These are phyloP conservation scores for Phytophthora hibernalis DNA, from an alignment of 352 stramenopile genomes.

Conservation along the genomic window DNA sequence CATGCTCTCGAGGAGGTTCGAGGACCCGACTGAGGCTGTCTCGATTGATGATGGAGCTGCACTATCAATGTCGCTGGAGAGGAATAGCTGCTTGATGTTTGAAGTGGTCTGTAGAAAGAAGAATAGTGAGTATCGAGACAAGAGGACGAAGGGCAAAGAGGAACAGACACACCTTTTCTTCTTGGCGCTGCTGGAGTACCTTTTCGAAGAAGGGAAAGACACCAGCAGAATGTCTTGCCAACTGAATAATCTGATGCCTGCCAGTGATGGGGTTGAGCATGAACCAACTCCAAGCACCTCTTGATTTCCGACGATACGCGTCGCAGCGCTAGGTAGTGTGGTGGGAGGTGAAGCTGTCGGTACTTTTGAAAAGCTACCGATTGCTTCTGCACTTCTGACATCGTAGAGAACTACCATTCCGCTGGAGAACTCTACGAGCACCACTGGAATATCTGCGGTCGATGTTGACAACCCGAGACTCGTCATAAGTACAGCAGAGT, in stretches of 20 bases:
- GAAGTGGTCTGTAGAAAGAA: conserved; percentile 14
- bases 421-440: conserved; percentile 53
- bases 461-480: conserved; percentile 25
- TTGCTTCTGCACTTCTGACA: conserved; percentile 46
- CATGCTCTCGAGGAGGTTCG: conserved; percentile 24
- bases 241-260: conserved; percentile 34
- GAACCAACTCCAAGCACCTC: conserved; percentile 11
- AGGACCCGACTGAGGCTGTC: background rate
- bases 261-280: background rate
- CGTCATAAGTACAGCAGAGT: conserved; percentile 23
- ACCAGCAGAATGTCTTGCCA: conserved; percentile 58
- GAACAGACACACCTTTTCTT: conserved; percentile 25
- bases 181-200: conserved; percentile 25
- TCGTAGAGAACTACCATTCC: conserved; percentile 59
- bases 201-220: conserved; percentile 33
- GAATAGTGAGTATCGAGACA: background rate
- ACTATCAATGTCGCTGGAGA: background rate
- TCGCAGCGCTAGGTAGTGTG: background rate
- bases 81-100: conserved; percentile 21
- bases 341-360: background rate
- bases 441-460: conserved; percentile 48
- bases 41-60: background rate
- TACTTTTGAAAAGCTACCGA: conserved; percentile 42
- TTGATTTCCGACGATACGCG: conserved; percentile 10
- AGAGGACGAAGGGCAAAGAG: background rate